These are phyloP conservation scores for Poteriospumella lacustris DNA, from an alignment of 108 stramenopile genomes.

Conservation along the genomic window DNA sequence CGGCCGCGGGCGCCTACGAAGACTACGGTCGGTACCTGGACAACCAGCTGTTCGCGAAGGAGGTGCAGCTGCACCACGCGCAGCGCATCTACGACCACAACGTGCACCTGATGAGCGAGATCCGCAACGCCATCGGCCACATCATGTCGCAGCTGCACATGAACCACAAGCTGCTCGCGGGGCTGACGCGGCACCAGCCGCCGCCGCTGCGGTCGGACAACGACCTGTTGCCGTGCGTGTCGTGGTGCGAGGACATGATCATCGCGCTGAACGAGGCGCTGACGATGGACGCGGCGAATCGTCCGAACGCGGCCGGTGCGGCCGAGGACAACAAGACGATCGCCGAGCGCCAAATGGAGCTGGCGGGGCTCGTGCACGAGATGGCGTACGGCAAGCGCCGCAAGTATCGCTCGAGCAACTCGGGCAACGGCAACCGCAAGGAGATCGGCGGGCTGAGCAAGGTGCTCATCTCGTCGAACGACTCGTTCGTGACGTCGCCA, in stretches of 20 bases:
- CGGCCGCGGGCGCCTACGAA: too few relatives aligned
- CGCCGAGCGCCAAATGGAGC: background rate
- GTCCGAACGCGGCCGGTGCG: background rate
- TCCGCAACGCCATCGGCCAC: constrained; percentile 1
- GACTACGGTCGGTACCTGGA: background rate
- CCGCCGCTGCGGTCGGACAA: background rate
- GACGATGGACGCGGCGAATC: constrained; percentile 13
- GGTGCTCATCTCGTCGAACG: background rate
- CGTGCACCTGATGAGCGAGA: constrained; percentile 2
- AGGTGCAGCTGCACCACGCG: background rate
- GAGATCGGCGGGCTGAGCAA: background rate
- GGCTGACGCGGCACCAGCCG: background rate
- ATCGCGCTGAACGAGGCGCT: constrained; percentile 21
- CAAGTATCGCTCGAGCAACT: background rate
- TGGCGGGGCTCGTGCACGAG: background rate
- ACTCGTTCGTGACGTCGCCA: background rate
- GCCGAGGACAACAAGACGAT: background rate
- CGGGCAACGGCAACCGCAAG: background rate
- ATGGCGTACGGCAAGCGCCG: background rate
- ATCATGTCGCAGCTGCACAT: background rate
- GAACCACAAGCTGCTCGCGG: background rate
- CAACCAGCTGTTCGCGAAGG: background rate
- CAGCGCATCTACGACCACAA: background rate
- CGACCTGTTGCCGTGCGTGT: background rate
- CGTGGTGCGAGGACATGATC: constrained; percentile 28